Base-by-base conservation (phyloP, 208 protist species). In the Angomonas ambiguus region DNA sequence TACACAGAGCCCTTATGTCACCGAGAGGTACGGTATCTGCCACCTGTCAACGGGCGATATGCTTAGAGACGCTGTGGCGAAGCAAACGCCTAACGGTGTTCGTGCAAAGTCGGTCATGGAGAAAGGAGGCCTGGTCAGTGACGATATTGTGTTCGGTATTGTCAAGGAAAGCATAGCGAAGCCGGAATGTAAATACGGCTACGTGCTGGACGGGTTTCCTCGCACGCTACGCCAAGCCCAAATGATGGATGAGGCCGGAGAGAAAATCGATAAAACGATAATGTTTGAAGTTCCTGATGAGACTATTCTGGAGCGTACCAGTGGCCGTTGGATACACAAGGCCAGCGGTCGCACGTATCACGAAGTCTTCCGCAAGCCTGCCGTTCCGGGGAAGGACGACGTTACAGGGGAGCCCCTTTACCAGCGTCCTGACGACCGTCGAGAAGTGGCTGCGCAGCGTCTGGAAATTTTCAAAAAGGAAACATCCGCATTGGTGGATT, bases 1-100 rank as follows among this genome's bases (percentile, higher is more conserved):
- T 27, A 98, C 96, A 35, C 92, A 98, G 71, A 93, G 87, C 56
- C 79, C 87, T 25, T 88, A 83, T 49, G 74, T 98, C 27, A 71
- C 88, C 34, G 81, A 94, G 64, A 85, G 96, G 62, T 98, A 96
- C 74, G 81, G 77, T n/a, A 34, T 98, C 20, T 92, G 82, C 67
- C 93, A 97, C 74, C 77, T 98, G 25, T 96, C 93, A 57, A 98
- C 95, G 8, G 96, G 96, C n/a, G 93, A 98, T 59, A 86, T 98
- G 70, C 80, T 98, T 30, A 79, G 96, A 8, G 85, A 93, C 13
- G 91, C 85, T 8, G 79, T 97, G 45, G 48, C 73, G 30, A 70
- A 77, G 13, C 80, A 87, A 51, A 93, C 93, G 16, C 38, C 62
- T 2, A 84, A 89, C 57, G 94, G 91, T 1, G 38, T 79, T 28